Evolutionary conservation across 768 basidiomycete genomes (phyloP), one percentile per base, ranked within the genome.

Genomic region (Leccinellum albellum): DNA sequence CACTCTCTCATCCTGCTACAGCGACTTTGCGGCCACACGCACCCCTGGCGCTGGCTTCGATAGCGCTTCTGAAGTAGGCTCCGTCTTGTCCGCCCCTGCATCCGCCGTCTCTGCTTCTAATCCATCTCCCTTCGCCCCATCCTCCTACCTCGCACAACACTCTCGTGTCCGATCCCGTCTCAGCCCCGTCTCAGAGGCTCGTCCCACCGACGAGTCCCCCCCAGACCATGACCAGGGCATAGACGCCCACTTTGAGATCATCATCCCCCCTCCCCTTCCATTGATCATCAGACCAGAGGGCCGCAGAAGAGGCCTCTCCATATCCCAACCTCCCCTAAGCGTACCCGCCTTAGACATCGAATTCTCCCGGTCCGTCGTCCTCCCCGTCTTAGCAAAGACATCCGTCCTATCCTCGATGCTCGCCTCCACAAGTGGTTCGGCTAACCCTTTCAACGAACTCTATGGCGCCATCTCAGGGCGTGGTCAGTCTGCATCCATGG

Each of bases 401-500:
- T 94, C 92, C 1, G 81, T 85, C 24, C 75, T 97, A 17, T 85
- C 89, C 0, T 75, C 86, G 1, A 84, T 91, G 76, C 79, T 98
- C 24, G 88, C 87, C 2, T 81, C 88, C 2, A 79, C 79, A 8
- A 76, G 81, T 37, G 77, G 82, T 14, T 69, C 76, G 40, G 79
- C 88, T 10, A 97, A 96, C 69, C 94, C 96, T 1, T 97, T 95
- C 71, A 79, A 88, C 6, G 88, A 94, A 64, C 73, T 90, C 28
- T 98, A 98, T 68, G 88, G 88, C 8, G 83, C 89, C 6, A 89
- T 94, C 24, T 88, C 91, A 0, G 90, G 92, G 0, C 85, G 90
- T 3, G 84, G 84, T 4, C 82, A 86, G 56, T 71, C 82, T 6
- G 82, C 85, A 4, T 80, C 84, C 1, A 77, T 84, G 47, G 79